Base-by-base conservation (phyloP, 2,329 filamentous ascomycete genomes). In the Parafenestella ontariensis region DNA sequence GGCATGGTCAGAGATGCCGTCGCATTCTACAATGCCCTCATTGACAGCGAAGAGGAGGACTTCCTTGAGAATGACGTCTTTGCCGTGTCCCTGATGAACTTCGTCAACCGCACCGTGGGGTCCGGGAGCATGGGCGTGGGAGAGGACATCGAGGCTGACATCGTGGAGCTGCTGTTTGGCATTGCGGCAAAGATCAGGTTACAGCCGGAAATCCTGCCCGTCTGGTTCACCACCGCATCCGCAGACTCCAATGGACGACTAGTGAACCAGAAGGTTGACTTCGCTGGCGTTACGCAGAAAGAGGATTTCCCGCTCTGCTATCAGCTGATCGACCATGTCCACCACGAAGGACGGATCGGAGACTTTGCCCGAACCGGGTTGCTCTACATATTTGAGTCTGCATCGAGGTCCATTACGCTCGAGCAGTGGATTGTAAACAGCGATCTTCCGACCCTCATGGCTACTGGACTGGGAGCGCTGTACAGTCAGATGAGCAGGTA, bases 361-460 rank as follows among this genome's bases (percentile, higher is more conserved):
- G 95, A 99, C 76, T 99, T 99, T 80, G 94, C 95, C 2, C 84
- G 95, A 52, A 99, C 95, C 0, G 95, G 95, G 0, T 76, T 99
- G 58, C 83, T 99, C 7, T 99, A 99, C 77, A 91, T 99, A 55
- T 96, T 98, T 65, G 94, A 98, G 77, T 91, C 92, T 0, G 92
- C 94, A 0, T 94, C 92, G 0, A 89, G 87, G 62, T 96, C 92
- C 0, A 85, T 87, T 18, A 85, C 87, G 1, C 77, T 99, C 54
- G 95, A 99, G 78, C 90, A 92, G 69, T 99, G 95, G 95, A 91
- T 99, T 61, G 92, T 98, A 42, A 93, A 96, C 72, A 97, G 94
- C 74, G 95, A 99, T 73, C 81, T 99, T 47, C 95, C 95, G 11
- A 98, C 95, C 0, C 81, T 98, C 61, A 98, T 99, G 95, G 95